Percentiles rank a stretch among this genome's conserved stretches.
These are phyloP conservation scores for Cercospora zeae-maydis DNA, from an alignment of 2,329 filamentous ascomycete species.

Conservation along the genomic window DNA sequence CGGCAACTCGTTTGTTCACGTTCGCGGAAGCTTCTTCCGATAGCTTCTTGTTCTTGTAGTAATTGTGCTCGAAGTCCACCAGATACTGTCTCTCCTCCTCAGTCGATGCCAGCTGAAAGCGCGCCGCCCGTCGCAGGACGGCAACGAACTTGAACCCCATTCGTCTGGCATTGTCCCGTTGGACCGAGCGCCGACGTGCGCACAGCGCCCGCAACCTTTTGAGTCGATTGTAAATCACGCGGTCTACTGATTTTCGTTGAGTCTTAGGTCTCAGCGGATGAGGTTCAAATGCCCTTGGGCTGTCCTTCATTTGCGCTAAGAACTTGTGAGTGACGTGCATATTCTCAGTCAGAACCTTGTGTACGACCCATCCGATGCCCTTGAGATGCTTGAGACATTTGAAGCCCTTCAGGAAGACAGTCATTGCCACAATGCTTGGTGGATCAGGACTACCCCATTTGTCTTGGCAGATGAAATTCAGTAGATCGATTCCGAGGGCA, in stretches of 20 bases:
- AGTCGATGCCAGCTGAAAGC: neutral
- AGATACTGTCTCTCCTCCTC: neutral
- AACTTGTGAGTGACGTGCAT: slow-evolving; percentile 32
- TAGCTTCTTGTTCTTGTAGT: neutral
- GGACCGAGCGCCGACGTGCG: neutral
- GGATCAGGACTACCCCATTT: slow-evolving; percentile 22
- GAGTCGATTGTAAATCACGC: neutral
- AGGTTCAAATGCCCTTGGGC: slow-evolving; percentile 1
- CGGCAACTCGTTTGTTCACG: neutral
- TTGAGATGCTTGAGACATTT: slow-evolving; percentile 15
- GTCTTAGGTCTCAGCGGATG: neutral
- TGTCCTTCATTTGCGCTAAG: slow-evolving; percentile 8
- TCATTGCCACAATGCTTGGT: slow-evolving; percentile 33
- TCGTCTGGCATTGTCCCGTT: neutral
- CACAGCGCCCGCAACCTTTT: neutral
- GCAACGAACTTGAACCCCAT: slow-evolving; percentile 4
- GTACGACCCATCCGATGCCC: slow-evolving; percentile 32
- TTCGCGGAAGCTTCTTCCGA: neutral
- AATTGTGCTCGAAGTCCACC: neutral
- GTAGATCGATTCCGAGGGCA: slow-evolving; percentile 30
- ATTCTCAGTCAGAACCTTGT: slow-evolving; percentile 28
- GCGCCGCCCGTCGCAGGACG: neutral
- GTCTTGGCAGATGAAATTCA: slow-evolving; percentile 30
- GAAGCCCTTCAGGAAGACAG: slow-evolving; percentile 34
- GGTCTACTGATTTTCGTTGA: neutral